Conservation (phyloP, 2,329 filamentous ascomycete species). For the Alternaria viburni region DNA sequence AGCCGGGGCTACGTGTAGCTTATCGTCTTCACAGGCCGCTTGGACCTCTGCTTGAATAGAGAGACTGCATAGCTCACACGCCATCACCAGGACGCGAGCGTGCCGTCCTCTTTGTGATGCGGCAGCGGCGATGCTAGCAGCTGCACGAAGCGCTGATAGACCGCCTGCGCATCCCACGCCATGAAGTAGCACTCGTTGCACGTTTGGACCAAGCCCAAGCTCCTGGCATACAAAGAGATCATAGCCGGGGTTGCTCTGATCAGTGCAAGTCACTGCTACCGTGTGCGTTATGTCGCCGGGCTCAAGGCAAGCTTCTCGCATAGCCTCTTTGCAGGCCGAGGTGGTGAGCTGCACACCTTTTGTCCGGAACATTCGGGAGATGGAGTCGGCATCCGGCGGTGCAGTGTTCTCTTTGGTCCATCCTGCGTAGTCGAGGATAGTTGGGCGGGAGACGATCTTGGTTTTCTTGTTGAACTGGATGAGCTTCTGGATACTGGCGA, state of each 20-base stretch:
- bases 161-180: slow-evolving; percentile 52
- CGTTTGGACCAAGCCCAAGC: slow-evolving; percentile 36
- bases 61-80: slow-evolving; percentile 61
- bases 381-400: slow-evolving; percentile 28
- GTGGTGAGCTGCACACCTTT: slow-evolving; percentile 40
- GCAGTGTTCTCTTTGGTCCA: slow-evolving; percentile 15
- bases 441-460: slow-evolving; percentile 20
- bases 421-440: slow-evolving; percentile 5
- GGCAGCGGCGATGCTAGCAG: slow-evolving; percentile 70
- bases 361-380: slow-evolving; percentile 36
- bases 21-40: slow-evolving; percentile 56
- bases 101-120: slow-evolving; percentile 64
- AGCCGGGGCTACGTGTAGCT: slow-evolving; percentile 69
- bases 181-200: slow-evolving; percentile 44
- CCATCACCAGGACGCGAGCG: slow-evolving; percentile 69
- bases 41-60: slow-evolving; percentile 70
- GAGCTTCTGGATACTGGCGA: slow-evolving; percentile 21
- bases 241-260: slow-evolving; percentile 48
- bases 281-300: slow-evolving; percentile 45
- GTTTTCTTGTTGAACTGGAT: slow-evolving; percentile 21
- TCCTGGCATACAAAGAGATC: slow-evolving; percentile 46
- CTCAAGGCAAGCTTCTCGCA: slow-evolving; percentile 34
- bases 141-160: slow-evolving; percentile 47
- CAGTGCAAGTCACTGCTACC: slow-evolving; percentile 49
- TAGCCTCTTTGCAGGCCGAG: slow-evolving; percentile 41